These are phyloP conservation scores for Litsea cubeba DNA, from an alignment of 164 flowering plant species.

Conservation along the genomic window DNA sequence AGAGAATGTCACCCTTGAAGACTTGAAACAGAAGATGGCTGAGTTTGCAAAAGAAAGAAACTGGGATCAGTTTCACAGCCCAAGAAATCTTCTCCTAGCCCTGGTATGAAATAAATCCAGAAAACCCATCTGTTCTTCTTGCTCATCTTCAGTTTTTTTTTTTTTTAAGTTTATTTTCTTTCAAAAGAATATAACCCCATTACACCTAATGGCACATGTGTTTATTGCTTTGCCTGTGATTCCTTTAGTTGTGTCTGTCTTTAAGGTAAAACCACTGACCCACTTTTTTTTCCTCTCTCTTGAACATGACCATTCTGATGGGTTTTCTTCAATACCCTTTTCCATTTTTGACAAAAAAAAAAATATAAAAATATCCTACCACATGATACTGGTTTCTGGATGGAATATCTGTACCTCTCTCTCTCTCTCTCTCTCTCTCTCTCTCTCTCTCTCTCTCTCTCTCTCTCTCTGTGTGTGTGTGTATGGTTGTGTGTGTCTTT, in stretches of 20 bases:
- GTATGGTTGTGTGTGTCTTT: too few species aligned
- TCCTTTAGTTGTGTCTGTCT: neutral
- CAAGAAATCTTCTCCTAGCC: conserved; percentile 25
- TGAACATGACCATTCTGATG: neutral
- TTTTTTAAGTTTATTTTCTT: neutral
- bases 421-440: too few species aligned
- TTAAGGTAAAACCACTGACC: neutral
- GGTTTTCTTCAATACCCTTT: too few species aligned
- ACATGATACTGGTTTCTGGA: neutral
- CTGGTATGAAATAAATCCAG: conserved; percentile 5
- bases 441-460: too few species aligned
- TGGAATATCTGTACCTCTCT: too few species aligned
- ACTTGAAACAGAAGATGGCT: conserved; percentile 22
- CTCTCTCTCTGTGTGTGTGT: too few species aligned
- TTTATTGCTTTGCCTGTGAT: neutral
- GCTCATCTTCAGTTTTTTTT: neutral
- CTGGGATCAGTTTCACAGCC: conserved; percentile 29
- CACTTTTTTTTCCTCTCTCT: neutral
- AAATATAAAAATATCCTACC: neutral
- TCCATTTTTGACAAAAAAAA: too few species aligned
- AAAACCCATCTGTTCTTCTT: neutral
- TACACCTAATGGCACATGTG: neutral
- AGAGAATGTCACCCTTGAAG: conserved; percentile 18
- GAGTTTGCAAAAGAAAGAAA: conserved; percentile 24
- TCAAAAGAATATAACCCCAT: neutral